Percentiles rank a stretch among this genome's conserved stretches.
phyloP scores from a whole-genome alignment of 805 yeast species.

The Candida boidinii region DNA sequence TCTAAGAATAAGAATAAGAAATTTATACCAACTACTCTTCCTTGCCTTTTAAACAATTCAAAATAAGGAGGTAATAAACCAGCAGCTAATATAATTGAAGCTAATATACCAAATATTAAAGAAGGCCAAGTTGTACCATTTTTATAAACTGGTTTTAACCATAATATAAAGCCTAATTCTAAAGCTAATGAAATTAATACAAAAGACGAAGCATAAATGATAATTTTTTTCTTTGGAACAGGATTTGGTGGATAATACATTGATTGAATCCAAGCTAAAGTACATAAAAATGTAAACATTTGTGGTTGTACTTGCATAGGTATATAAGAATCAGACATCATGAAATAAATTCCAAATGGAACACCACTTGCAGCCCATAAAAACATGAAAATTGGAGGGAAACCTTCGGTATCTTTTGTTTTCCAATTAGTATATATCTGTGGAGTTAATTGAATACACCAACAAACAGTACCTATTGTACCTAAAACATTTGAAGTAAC shows the following conservation, averaged over 20 bases:
- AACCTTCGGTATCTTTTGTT: conserved; percentile 75
- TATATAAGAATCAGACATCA: conserved; percentile 59
- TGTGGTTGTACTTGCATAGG: conserved; percentile 87
- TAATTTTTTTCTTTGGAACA: conserved; percentile 26
- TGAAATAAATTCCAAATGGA: conserved; percentile 81
- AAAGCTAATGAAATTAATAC: conserved; percentile 41
- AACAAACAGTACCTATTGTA: conserved; percentile 82
- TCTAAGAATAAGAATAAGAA: conserved; percentile 72
- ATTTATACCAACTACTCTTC: conserved; percentile 84
- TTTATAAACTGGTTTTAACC: conserved; percentile 49
- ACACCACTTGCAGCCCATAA: conserved; percentile 75
- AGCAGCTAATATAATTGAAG: conserved; percentile 62
- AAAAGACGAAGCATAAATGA: conserved; percentile 27
- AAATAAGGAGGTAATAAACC: conserved; percentile 88
- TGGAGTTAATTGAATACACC: conserved; percentile 91
- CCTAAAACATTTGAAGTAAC: conserved; percentile 68
- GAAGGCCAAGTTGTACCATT: conserved; percentile 59
- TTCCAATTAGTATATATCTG: conserved; percentile 59
- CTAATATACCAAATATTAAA: conserved; percentile 70
- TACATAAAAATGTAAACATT: conserved; percentile 62
- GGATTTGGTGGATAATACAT: conserved; percentile 62
- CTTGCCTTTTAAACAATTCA: conserved; percentile 71
- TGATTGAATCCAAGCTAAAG: conserved; percentile 59
- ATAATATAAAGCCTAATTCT: conserved; percentile 65
- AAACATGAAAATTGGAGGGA: conserved; percentile 87